Conservation (phyloP, 2,329 filamentous ascomycete genomes). For the Aspergillus fumigatiaffinis region DNA sequence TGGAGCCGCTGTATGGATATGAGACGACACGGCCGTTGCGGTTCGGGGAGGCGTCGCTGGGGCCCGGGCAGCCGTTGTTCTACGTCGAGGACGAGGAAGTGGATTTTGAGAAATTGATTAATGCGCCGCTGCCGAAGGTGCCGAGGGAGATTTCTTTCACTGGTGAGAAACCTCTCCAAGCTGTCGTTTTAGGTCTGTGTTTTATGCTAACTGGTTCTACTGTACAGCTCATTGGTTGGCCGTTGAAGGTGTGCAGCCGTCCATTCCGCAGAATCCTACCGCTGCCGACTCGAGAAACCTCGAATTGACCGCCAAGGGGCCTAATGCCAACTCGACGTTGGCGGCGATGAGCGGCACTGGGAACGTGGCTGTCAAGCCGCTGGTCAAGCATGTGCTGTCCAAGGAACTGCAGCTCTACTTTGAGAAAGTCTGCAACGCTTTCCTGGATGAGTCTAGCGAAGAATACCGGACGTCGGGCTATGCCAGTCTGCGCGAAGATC, state of each 20-base stretch:
- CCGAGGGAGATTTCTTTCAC: slow-evolving; percentile 90
- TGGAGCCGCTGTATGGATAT: slow-evolving; percentile 95
- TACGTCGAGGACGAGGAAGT: slow-evolving; percentile 98
- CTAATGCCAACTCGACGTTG: slow-evolving; percentile 79
- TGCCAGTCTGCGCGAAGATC: slow-evolving; percentile 80
- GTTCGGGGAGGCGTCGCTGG: slow-evolving; percentile 90
- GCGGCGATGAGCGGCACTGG: slow-evolving; percentile 80
- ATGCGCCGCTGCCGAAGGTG: slow-evolving; percentile 90
- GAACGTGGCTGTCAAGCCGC: slow-evolving; percentile 76
- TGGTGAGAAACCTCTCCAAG: slow-evolving; percentile 48
- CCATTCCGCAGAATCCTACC: slow-evolving; percentile 93
- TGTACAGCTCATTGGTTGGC: slow-evolving; percentile 86
- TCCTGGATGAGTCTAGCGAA: slow-evolving; percentile 83
- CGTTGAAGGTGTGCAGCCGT: slow-evolving; percentile 93
- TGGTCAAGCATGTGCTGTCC: slow-evolving; percentile 92
- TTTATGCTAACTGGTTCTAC: slow-evolving; percentile 8
- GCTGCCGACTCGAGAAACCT: slow-evolving; percentile 76
- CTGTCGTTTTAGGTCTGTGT: background rate
- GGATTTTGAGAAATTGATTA: slow-evolving; percentile 98
- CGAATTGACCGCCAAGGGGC: slow-evolving; percentile 84
- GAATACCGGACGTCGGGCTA: slow-evolving; percentile 82
- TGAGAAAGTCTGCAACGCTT: slow-evolving; percentile 84
- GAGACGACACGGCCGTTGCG: slow-evolving; percentile 83
- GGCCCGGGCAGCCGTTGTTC: slow-evolving; percentile 88
- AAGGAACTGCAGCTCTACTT: slow-evolving; percentile 97